Base-by-base conservation (phyloP, 2,329 filamentous ascomycete species). In the Pseudocercospora fijiensis region DNA sequence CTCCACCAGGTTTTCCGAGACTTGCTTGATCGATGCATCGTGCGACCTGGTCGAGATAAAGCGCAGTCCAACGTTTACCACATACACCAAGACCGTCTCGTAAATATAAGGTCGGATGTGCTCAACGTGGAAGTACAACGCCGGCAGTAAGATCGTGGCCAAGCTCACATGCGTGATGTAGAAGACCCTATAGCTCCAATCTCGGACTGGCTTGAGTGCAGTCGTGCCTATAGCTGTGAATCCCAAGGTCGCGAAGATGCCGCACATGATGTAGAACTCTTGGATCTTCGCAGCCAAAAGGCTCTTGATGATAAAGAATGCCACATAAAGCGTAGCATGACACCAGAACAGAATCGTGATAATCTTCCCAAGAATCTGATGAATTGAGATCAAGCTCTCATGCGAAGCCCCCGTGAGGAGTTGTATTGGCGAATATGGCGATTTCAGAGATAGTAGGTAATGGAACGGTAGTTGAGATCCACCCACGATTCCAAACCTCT, bases 381-480 rank as follows among this genome's bases (percentile, higher is more conserved):
- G 86, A 51, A 82, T 80, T 4, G 78, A 75, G 58, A 86, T 86
- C n/a, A 88, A 70, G 9, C 80, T 75, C 66, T 84, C 80, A 69
- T 87, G 85, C 1, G 83, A 81, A 11, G 83, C 75, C 1, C 81
- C 78, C 0, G 84, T 85, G 13, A 86, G 73, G 22, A 80, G 73
- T 55, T 83, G 82, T 13, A 86, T 70, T 0, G 83, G 80, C 3
- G 79, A 81, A 58, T 82, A 85, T 4, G 80, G 76, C 7, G 81
- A 79, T 59, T 82, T 81, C 61, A 83, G 77, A 16, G 82, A 76
- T 63, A 88, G 80, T 6, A 87, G 78, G 62, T 86, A 85, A 60
- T 87, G 85, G 2, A 87, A 72, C 1, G 86, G 86, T 1, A 86
- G 72, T 68, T 88, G 86, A 8, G 85, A 87, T 5, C 85, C 79